Base-by-base conservation (phyloP, 2,329 filamentous ascomycete genomes). In the Cercospora beticola region DNA sequence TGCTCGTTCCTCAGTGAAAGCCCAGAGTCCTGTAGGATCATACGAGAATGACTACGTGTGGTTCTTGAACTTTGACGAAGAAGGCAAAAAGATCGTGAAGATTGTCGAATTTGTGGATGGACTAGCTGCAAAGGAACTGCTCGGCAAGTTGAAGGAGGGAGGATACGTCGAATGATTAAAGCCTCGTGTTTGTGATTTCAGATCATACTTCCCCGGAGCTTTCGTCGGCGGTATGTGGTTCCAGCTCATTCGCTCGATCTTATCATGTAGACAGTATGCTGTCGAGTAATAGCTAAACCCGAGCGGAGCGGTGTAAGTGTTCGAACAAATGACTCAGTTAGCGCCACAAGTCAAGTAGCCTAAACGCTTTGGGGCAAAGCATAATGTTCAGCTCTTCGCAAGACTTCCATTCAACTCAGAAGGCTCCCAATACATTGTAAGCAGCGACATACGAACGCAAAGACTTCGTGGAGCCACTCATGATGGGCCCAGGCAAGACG, bases 21-120 rank as follows among this genome's bases (percentile, higher is more conserved):
- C 70, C 4, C 66, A 30, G 8, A 70, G 65, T 12, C 70, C 72
- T 1, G 67, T 67, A 14, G 73, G 73, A 9, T 56, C 67, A 4
- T 72, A 70, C 40, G 62, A 64, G 23, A 74, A 73, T 30, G 72
- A 74, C 16, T 74, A 74, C 18, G 69, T 72, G 30, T 74, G 72
- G 69, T 72, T 72, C 62, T 59, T 74, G 5, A 69, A 43, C 5
- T 73, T 74, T 54, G 59, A 68, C 31, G 63, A 69, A 21, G 33
- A 23, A 14, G 73, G 73, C 1, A 23, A 72, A 64, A 66, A 67
- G 43, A 71, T 74, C 52, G 69, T 59, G 18, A 49, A 60, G 3
- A 70, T 74, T 57, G 67, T 65, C 10, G 73, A 74, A 58, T 71
- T 74, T 49, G 14, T 73, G 10, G 73, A 74, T 56, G 12, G 21